Evolutionary conservation across 2,329 filamentous ascomycete genomes (phyloP).

Genomic region (Sphaerulina vaccinii): DNA sequence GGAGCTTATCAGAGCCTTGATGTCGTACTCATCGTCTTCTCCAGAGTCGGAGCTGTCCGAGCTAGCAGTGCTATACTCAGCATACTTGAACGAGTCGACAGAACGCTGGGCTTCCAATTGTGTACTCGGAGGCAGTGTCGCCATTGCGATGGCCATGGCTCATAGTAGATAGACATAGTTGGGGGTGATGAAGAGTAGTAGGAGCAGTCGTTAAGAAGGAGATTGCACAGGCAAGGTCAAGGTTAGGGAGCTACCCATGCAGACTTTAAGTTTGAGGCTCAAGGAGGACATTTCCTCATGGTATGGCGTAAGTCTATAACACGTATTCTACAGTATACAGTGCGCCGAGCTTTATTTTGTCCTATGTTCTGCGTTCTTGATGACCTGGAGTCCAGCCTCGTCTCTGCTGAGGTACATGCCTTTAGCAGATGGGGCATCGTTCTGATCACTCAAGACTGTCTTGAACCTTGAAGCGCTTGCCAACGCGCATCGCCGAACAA

Average conservation of each 20-base stretch:
- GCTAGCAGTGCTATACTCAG: not conserved
- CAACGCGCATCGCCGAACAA: too few species aligned
- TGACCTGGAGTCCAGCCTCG: too few species aligned
- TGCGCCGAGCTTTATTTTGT: too few species aligned
- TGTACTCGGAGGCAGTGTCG: not conserved
- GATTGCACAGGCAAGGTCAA: not conserved
- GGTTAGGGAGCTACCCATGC: not conserved
- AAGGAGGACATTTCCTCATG: not conserved
- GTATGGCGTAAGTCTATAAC: too few species aligned
- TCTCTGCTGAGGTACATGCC: too few species aligned
- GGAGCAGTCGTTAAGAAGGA: not conserved
- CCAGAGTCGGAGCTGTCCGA: not conserved
- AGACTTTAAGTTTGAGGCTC: too few species aligned
- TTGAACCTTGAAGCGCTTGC: too few species aligned
- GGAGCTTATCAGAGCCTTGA: too few species aligned
- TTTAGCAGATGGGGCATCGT: too few species aligned
- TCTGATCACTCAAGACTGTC: too few species aligned
- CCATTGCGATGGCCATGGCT: not conserved
- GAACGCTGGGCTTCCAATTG: not conserved
- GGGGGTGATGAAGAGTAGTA: not conserved
- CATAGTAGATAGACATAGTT: not conserved
- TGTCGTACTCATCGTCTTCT: not conserved
- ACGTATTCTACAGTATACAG: too few species aligned
- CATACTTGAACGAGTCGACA: not conserved
- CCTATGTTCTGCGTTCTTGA: too few species aligned